Evolutionary conservation across 306 rosid genomes (phyloP), one percentile per base, ranked within the genome.

Genomic region (Prinsepia uniflora): DNA sequence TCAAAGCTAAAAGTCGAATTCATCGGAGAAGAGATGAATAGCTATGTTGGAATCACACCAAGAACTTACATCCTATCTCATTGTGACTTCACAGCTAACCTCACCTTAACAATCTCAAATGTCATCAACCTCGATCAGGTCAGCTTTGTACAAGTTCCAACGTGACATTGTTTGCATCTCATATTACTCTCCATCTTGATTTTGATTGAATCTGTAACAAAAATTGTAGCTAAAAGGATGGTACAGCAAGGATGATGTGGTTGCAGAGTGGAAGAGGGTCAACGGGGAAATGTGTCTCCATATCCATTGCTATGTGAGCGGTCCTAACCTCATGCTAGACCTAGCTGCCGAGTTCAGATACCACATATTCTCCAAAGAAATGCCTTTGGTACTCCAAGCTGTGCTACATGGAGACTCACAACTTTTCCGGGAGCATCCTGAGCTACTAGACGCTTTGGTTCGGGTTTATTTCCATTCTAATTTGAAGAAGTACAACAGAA

Each of bases 181-280:
- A n/a, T 9, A 63, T 7, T 3, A 63, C n/a, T n/a, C 5, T 39
- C 67, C 67, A 63, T 63, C 30, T 41, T 40, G 34, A n/a, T 43
- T n/a, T 12, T 46, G 30, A 24, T 1, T 24, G 30, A 24, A 24
- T 24, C 30, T 24, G 30, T 24, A 0, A 24, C 30, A 0, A 24
- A 24, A 24, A 57, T 15, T 72, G 81, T 86, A 93, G 98, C 77
- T 93, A 79, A 87, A 83, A 81, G 97, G 98, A 49, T 93, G 98
- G 98, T 90, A 93, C 24, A 85, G 82, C 70, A 90, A 87, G 85
- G 98, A 93, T 75, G 98, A 93, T 77, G 97, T 93, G 72, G 97
- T 93, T 45, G 98, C 97, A 30, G 98, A 90, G 79, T 93, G 98
- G 98, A 93, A 93, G 88, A 88, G 84, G 78, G 98, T 93, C 72